These are phyloP conservation scores for Citrus reticulata DNA, from an alignment of 345 rosid genomes.

Conservation along the genomic window DNA sequence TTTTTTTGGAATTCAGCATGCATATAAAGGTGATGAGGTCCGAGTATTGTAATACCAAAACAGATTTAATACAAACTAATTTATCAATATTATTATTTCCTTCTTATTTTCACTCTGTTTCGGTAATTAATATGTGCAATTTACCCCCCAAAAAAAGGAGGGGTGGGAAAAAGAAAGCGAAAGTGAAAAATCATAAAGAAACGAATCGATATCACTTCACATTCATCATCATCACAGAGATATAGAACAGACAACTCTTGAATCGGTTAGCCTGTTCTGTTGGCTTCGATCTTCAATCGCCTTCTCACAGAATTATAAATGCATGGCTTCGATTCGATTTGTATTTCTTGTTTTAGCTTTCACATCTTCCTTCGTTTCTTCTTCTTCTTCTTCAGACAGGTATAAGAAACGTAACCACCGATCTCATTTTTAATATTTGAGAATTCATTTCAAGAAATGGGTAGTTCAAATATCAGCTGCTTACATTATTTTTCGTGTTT, in stretches of 20 bases:
- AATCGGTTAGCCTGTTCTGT: neutral
- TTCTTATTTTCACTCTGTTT: no score
- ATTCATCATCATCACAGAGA: no score
- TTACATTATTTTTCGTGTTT: neutral
- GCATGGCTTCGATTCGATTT: constrained; percentile 26
- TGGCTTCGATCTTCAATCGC: neutral
- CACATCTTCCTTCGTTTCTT: constrained; percentile 12
- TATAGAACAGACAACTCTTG: neutral
- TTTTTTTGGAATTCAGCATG: no score
- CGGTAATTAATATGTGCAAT: no score
- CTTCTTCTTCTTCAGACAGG: constrained; percentile 29
- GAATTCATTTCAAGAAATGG: constrained; percentile 1
- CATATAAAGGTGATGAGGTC: no score
- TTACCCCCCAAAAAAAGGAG: no score
- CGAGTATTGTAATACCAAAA: no score
- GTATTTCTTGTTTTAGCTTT: constrained; percentile 22
- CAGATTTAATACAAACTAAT: no score
- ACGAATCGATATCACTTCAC: no score
- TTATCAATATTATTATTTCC: no score
- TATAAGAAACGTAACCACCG: constrained; percentile 12
- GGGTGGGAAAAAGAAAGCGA: no score
- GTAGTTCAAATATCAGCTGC: neutral
- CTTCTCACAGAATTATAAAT: neutral
- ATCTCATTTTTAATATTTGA: neutral
- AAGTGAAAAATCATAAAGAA: no score